Conservation (phyloP, 192 early-diverging fungal genomes). For the Irineochytrium annulatum region DNA sequence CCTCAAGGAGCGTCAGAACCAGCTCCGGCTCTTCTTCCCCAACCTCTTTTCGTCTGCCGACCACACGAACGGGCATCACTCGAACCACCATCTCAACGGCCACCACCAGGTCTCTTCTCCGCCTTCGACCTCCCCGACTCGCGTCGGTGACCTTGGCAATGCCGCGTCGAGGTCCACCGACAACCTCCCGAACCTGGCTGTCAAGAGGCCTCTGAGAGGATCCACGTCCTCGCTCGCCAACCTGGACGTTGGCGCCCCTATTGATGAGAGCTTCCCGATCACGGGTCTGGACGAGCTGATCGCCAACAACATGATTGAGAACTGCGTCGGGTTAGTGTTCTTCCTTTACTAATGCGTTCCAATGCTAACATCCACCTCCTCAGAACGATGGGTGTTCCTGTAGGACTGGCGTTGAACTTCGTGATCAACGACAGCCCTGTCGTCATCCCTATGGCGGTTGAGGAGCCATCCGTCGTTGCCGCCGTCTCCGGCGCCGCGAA, state of each 20-base stretch:
- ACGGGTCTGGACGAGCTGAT: slow-evolving; percentile 59
- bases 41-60: slow-evolving; percentile 34
- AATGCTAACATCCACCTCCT: slow-evolving; percentile 9
- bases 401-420: slow-evolving; percentile 72
- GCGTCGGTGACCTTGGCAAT: background rate
- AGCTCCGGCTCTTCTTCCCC: slow-evolving; percentile 61
- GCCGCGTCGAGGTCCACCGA: background rate
- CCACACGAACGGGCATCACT: slow-evolving; percentile 1
- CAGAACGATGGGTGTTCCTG: slow-evolving; percentile 64
- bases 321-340: slow-evolving; percentile 58
- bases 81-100: background rate
- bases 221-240: slow-evolving; percentile 13
- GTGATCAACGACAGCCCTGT: slow-evolving; percentile 56
- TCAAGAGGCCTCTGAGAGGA: background rate
- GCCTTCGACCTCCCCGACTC: slow-evolving; percentile 6
- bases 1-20: slow-evolving; percentile 63
- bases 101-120: slow-evolving; percentile 14
- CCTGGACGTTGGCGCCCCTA: slow-evolving; percentile 14
- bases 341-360: background rate
- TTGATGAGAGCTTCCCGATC: slow-evolving; percentile 54
- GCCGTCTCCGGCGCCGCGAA: slow-evolving; percentile 78
- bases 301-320: slow-evolving; percentile 78
- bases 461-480: slow-evolving; percentile 73
- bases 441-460: slow-evolving; percentile 72
- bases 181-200: background rate